Evolutionary conservation across 768 basidiomycete genomes (phyloP), one percentile per base, ranked within the genome.

Genomic region (Suillus paluster): DNA sequence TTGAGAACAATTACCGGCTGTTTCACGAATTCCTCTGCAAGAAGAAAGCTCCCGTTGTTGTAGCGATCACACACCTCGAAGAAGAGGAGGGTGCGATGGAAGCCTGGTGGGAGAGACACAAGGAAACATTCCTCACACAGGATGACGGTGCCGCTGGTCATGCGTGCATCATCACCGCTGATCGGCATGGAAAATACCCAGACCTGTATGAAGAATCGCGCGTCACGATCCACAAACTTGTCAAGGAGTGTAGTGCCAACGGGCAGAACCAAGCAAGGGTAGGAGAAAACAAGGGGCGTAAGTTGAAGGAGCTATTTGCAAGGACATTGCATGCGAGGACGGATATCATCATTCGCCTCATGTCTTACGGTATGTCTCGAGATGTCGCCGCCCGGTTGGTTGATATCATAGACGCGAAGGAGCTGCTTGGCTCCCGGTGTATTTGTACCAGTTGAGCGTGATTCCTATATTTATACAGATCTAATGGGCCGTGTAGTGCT

Each of bases 21-120:
- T 80, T 81, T 60, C 63, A 63, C 57, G 69, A 79, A 6, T 69
- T 81, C n/a, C 70, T 82, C 19, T 82, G 81, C 54, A 71, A 70
- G 34, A 61, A 60, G 45, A 59, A 72, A 34, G 79, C 80, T 33
- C 79, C 81, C 2, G 69, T 77, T 21, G 69, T 72, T 1, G 52
- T 82, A n/a, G 74, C 74, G 33, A 61, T 81, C 41, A 81, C 79
- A 9, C 66, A 78, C 49, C 67, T 82, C 42, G 81, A 70, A 41
- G 68, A 79, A n/a, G n/a, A n/a, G 30, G 30, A 30, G 2, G 66
- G 66, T 27, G 45, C 8, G 10, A 76, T 78, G 70, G 73, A 75
- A 4, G 65, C 39, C 27, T 82, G 81, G 81, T 81, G 79, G 80
- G 39, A 50, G 17, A 36, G 57, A 39, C 80, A 81, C 60, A 19